phyloP scores from a whole-genome alignment of 2,329 filamentous ascomycete genomes.

The Xylariales sp. region DNA sequence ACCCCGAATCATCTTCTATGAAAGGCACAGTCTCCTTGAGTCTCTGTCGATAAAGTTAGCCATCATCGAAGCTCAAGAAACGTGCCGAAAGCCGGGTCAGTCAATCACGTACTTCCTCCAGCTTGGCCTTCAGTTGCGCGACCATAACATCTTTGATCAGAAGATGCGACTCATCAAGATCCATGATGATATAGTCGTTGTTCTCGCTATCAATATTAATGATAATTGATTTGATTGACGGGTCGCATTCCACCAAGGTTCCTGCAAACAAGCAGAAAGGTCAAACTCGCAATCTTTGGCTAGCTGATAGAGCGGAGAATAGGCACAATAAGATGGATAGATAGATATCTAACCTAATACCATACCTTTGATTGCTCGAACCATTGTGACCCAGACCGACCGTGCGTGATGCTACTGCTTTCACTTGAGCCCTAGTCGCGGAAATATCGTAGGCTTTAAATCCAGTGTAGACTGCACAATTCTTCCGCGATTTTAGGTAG shows the following conservation, averaged over 20 bases:
- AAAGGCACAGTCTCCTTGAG: conserved; percentile 64
- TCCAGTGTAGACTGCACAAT: background rate
- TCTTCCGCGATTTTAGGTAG: background rate
- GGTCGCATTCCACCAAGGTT: conserved; percentile 82
- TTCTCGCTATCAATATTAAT: conserved; percentile 77
- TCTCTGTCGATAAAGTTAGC: conserved; percentile 52
- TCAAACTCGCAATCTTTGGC: background rate
- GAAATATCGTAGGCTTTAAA: background rate
- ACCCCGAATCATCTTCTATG: conserved; percentile 62
- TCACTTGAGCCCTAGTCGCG: background rate
- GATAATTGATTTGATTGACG: conserved; percentile 89
- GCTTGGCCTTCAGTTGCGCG: conserved; percentile 71
- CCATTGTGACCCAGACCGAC: conserved; percentile 37
- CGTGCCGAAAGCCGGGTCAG: too few relatives aligned
- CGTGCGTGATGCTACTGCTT: background rate
- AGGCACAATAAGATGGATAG: background rate
- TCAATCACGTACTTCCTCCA: conserved; percentile 70
- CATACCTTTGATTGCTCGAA: conserved; percentile 48
- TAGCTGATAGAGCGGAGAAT: conserved; percentile 6
- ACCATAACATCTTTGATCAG: conserved; percentile 82
- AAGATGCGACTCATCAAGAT: conserved; percentile 80
- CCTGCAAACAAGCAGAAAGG: conserved; percentile 56
- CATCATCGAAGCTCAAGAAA: background rate
- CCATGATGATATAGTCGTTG: conserved; percentile 82
- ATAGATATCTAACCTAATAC: background rate